Conservation (phyloP, 148 eudicot genomes). For the Cornus suecica region DNA sequence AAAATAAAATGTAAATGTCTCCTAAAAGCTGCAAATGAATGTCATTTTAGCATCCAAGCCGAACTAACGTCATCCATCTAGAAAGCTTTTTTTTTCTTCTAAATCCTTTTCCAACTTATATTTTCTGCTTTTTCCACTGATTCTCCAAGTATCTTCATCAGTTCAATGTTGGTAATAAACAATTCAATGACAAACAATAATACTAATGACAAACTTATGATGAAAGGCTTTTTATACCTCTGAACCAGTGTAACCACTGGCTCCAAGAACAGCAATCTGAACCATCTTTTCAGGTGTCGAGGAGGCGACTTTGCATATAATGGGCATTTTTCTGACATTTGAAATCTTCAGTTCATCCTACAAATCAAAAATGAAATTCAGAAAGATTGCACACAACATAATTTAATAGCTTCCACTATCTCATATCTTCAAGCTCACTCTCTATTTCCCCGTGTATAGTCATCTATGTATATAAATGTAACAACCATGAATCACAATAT, state of each 20-base stretch:
- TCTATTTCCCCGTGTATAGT: no score
- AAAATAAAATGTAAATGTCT: no score
- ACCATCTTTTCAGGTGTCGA: conserved; percentile 44
- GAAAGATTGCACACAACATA: not conserved
- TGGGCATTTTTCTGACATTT: conserved; percentile 19
- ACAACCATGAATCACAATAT: not conserved
- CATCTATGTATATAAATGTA: no score
- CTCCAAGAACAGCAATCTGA: conserved; percentile 90
- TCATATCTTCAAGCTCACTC: not conserved
- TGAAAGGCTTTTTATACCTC: conserved; percentile 49
- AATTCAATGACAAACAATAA: not conserved
- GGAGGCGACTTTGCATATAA: conserved; percentile 40
- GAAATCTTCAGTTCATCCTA: conserved; percentile 38
- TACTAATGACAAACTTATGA: not conserved
- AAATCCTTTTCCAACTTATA: not conserved
- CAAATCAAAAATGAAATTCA: conserved; percentile 4
- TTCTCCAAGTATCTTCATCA: not conserved
- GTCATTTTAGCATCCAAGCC: not conserved
- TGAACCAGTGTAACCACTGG: conserved; percentile 96
- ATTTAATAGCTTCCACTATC: not conserved
- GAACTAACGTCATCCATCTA: not conserved
- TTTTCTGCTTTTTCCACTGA: not conserved
- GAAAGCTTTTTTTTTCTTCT: not conserved
- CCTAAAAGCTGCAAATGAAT: not conserved
- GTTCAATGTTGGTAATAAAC: not conserved